Evolutionary conservation across 208 protist genomes (phyloP).

Genomic region (Acanthamoeba healyi): DNA sequence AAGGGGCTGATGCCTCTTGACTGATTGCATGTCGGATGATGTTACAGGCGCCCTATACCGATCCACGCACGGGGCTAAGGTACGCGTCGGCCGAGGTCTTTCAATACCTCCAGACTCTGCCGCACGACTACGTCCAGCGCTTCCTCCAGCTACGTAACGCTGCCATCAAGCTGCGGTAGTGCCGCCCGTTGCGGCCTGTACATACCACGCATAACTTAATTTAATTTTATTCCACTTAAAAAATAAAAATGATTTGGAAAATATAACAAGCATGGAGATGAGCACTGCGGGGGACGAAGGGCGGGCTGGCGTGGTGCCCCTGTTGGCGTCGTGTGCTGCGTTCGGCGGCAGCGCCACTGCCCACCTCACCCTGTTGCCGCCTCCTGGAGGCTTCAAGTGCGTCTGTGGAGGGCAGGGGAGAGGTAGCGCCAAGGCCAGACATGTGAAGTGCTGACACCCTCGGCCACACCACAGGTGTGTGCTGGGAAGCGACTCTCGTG

Average conservation of each 20-base stretch:
- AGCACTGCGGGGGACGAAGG: too few relatives aligned
- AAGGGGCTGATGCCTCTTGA: too few relatives aligned
- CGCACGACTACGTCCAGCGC: conserved; percentile 30
- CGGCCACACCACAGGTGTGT: background rate
- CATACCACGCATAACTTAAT: too few relatives aligned
- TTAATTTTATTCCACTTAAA: too few relatives aligned
- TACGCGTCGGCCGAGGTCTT: conserved; percentile 25
- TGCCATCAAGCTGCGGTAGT: conserved; percentile 36
- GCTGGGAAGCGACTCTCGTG: too few relatives aligned
- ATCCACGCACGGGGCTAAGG: conserved; percentile 20
- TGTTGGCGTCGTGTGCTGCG: background rate
- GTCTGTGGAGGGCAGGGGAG: background rate
- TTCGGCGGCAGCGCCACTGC: background rate
- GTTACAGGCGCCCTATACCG: conserved; percentile 41
- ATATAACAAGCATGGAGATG: too few relatives aligned
- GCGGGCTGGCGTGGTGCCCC: too few relatives aligned
- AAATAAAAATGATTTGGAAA: too few relatives aligned
- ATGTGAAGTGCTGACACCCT: too few relatives aligned
- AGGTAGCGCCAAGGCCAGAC: too few relatives aligned
- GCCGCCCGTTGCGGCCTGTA: background rate
- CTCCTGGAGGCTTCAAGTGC: background rate
- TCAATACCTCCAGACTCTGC: conserved; percentile 47
- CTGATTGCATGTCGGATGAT: background rate
- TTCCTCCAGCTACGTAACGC: conserved; percentile 56
- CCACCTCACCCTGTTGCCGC: background rate